Base-by-base conservation (phyloP, 768 basidiomycete genomes). In the Boletellus ananiceps region DNA sequence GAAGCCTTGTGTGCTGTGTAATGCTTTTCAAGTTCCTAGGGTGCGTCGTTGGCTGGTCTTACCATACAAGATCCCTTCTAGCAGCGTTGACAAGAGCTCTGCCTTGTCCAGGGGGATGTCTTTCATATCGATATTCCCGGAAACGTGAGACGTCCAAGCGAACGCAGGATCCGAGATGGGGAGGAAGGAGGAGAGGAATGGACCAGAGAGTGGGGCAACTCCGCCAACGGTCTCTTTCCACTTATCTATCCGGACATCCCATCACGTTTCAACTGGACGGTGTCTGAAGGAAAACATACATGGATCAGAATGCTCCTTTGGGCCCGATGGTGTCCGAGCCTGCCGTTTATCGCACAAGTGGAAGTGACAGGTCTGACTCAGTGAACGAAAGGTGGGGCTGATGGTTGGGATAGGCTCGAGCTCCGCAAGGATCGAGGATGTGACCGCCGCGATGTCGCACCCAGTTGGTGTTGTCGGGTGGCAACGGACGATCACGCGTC, bases 1-100 rank as follows among this genome's bases (percentile, higher is more conserved):
- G 52, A 68, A 68, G 3, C 67, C 68, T 19, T 69, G 41, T 13
- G 8, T 4, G 21, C 16, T 34, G 34, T 36, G 12, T 33, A 23
- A 44, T 25, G 5, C 5, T 31, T 45, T 32, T 29, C 29, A 8
- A 29, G 8, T 29, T 1, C 27, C 16, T 6, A 47, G 8, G 15
- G 32, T 45, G 12, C 1, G 27, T 36, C 3, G 11, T 6, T 16
- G n/a, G 29, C 4, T 9, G n/a, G 11, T 34, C 52, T 41, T 33
- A 55, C 56, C 56, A 40, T 52, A 52, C 32, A 57, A 45, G 25
- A 52, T 39, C 8, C 32, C 40, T 52, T 56, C 51, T 14, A 57
- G n/a, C 13, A 56, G 9, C 13, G 47, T 49, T 8, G 40, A 41
- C 40, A 49, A 15, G 27, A 49, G 47, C 31, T 49, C 47, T n/a